Conservation (phyloP, 202 grass and related monocot genomes). For the Saccharum hybrid region DNA sequence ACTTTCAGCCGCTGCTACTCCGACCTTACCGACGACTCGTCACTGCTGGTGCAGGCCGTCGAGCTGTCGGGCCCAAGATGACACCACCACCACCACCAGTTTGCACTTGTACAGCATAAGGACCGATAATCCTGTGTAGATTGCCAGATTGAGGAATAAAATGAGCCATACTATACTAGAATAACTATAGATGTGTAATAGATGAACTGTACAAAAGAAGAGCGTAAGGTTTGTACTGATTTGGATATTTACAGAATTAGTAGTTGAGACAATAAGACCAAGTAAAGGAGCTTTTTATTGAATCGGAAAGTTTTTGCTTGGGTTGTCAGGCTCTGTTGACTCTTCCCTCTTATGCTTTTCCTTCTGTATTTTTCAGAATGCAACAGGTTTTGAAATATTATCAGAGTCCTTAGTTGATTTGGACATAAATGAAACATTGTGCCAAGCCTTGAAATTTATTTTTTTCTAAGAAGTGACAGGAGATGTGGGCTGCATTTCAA, state of each 20-base stretch:
- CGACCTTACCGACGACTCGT: conserved; percentile 84
- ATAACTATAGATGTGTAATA: conserved; percentile 48
- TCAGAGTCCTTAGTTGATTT: conserved; percentile 35
- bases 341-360: neutral
- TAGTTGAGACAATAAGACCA: conserved; percentile 14
- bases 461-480: neutral
- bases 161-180: conserved; percentile 30
- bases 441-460: conserved; percentile 23
- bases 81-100: neutral
- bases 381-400: conserved; percentile 9
- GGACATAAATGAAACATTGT: conserved; percentile 43
- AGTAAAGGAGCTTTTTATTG: conserved; percentile 1
- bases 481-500: neutral
- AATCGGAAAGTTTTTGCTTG: neutral
- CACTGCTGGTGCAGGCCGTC: conserved; percentile 83
- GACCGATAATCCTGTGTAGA: conserved; percentile 38
- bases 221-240: conserved; percentile 27
- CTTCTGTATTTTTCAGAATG: neutral
- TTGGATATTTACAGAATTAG: conserved; percentile 28
- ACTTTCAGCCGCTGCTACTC: conserved; percentile 82
- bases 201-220: conserved; percentile 48
- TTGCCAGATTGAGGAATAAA: conserved; percentile 48
- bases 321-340: conserved; percentile 9
- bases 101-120: conserved; percentile 43
- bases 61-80: conserved; percentile 94